Evolutionary conservation across 1,284 basidiomycete species (phyloP).

Genomic region (Puccinia polysora): DNA sequence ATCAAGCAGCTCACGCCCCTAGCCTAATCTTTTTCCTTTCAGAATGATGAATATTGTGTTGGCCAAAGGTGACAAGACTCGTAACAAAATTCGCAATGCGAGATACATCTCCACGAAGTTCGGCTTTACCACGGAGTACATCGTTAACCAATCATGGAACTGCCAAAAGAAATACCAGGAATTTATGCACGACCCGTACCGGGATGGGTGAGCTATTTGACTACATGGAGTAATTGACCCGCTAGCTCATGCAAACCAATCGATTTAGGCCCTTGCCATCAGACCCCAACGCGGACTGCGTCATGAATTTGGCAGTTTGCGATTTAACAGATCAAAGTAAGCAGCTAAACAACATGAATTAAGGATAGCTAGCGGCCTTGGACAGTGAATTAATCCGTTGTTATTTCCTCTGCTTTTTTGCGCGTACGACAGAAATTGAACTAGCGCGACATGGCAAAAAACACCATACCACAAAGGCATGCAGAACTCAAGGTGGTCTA

Average conservation of each 20-base stretch:
- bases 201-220: not conserved
- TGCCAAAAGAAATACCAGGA: conserved; percentile 22
- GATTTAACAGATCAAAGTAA: conserved; percentile 30
- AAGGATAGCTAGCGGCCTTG: no score
- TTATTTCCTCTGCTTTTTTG: not conserved
- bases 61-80: conserved; percentile 26
- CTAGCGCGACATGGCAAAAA: conserved; percentile 22
- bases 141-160: conserved; percentile 39
- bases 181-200: conserved; percentile 18
- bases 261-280: conserved; percentile 21
- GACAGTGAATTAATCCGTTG: no score
- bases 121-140: conserved; percentile 40
- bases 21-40: not conserved
- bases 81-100: conserved; percentile 35
- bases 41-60: conserved; percentile 43
- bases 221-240: not conserved
- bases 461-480: conserved; percentile 23
- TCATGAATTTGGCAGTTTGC: conserved; percentile 36
- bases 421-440: conserved; percentile 13
- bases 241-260: not conserved
- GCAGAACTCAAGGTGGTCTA: conserved; percentile 25
- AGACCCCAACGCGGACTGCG: conserved; percentile 27
- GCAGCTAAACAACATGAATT: conserved; percentile 1
- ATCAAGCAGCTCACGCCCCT: not conserved
- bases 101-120: conserved; percentile 36